Base-by-base conservation (phyloP, 2,329 filamentous ascomycete genomes). In the Penicillium sp. region DNA sequence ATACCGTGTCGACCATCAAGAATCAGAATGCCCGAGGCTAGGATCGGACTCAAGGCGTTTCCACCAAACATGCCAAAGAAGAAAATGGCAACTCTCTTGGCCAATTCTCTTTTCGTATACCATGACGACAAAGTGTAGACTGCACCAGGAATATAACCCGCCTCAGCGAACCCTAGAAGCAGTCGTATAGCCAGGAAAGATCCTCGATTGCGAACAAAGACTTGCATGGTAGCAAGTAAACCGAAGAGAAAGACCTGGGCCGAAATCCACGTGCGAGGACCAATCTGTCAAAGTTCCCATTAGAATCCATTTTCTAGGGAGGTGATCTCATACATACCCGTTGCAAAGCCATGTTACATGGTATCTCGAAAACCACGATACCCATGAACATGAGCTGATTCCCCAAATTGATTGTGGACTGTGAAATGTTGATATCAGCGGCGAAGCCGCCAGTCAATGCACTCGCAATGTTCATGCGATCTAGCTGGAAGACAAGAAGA, bases 51-150 rank as follows among this genome's bases (percentile, higher is more conserved):
- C 1, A 33, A 9, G 10, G 34, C 48, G 0, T 39, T 50, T 2
- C 48, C 48, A 7, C 48, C 48, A 23, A 50, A 50, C 48, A 50
- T 50, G 3, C 48, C 48, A 33, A 50, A 50, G 36, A 50, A 50
- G 38, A 50, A 50, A 33, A 50, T 41, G 15, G 48, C 36, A 23
- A 50, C 38, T 23, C 48, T 21, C 19, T 31, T 50, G 1, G 38
- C 27, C 15, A 50, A 23, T 23, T 50, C 48, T n/a, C n/a, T 33
- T 50, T 29, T 33, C 13, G 48, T 50, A 50, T 50, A 50, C 48
- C 48, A 50, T 4, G 48, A 21, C 2, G 48, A 50, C 8, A 50
- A 21, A 3, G 27, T 50, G 16, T 31, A 50, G 5, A 50, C 27
- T 5, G 48, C 48, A 19, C 48, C 48, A 2, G 48, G 48, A 5